Percentiles rank a stretch among this genome's conserved stretches.
Evolutionary conservation across 768 basidiomycete species (phyloP).

Genomic region (Lyophyllum semitale): DNA sequence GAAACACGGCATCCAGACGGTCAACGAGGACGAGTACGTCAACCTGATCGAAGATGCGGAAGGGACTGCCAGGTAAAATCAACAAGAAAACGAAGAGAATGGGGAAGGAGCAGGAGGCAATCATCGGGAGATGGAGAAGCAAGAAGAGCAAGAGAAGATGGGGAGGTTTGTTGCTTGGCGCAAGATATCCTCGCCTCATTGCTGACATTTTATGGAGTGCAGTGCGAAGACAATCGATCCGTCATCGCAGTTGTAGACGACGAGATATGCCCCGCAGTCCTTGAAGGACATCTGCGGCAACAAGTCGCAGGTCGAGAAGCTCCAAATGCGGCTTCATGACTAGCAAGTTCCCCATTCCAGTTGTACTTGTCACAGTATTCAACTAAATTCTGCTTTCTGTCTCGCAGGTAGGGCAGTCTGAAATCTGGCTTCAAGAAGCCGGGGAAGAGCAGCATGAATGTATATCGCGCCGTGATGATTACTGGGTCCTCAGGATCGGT

Average conservation of each 20-base stretch:
- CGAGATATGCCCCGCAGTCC: conserved; percentile 86
- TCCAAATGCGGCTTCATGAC: conserved; percentile 82
- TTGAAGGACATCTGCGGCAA: conserved; percentile 97
- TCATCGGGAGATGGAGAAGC: conserved; percentile 79
- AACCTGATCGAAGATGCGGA: conserved; percentile 76
- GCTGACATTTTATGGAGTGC: background rate
- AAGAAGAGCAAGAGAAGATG: conserved; percentile 59
- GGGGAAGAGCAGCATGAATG: conserved; percentile 86
- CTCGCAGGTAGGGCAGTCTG: conserved; percentile 67
- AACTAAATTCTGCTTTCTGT: background rate
- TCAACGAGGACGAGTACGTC: conserved; percentile 88
- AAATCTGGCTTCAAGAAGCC: conserved; percentile 89
- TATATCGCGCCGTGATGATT: conserved; percentile 85
- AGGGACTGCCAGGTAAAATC: conserved; percentile 51
- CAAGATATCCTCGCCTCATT: background rate
- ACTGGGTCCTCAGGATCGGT: conserved; percentile 94
- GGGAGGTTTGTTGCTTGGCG: conserved; percentile 5
- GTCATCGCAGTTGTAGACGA: conserved; percentile 87
- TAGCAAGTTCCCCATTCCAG: conserved; percentile 68
- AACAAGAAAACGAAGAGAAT: conserved; percentile 85
- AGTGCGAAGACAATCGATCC: conserved; percentile 40
- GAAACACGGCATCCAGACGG: conserved; percentile 72
- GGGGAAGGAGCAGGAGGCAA: conserved; percentile 76
- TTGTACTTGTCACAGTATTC: background rate
- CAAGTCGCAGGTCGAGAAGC: conserved; percentile 87